Base-by-base conservation (phyloP, 2,329 filamentous ascomycete species). In the Verticillium albo-atrum region DNA sequence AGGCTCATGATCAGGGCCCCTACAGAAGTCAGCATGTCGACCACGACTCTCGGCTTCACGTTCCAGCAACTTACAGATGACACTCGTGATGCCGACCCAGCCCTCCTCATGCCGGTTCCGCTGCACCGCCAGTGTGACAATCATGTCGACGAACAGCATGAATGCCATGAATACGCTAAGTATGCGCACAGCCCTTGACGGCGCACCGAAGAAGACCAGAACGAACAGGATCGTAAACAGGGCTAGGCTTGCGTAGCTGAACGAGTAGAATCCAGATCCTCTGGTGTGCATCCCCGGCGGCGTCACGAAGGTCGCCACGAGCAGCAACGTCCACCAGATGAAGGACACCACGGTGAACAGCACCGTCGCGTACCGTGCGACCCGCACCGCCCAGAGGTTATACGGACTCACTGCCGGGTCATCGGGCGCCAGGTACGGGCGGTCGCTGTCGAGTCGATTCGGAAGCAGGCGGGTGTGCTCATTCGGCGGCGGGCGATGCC, bases 231-330 rank as follows among this genome's bases (percentile, higher is more conserved):
- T 80, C 57, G 92, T 91, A 12, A 88, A 86, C 28, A 92, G 77
- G 1, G 93, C 88, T 62, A 98, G 74, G 56, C 88, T 92, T 5
- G 91, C 87, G 74, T 90, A 98, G 63, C 88, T 85, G 70, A 97
- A 96, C 60, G 91, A 85, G 72, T 92, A 92, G 82, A 97, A 99
- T 42, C 91, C 91, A n/a, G 92, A 95, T 5, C 95, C 95, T 57
- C 92, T 87, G 10, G 88, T 90, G 71, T 95, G 87, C 71, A 98
- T 87, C 54, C 89, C 88, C 1, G 94, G 94, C 15, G 92, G 92
- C 57, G 91, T 97, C 66, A 96, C 88, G 75, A 99, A 99, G 65
- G 89, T 87, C 58, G 91, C 92, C 17, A 97, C 86, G n/a, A 99
- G 82, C 34, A 97, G 80, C 58, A 97, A 74, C 10, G 91, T 82